Evolutionary conservation across 2,329 filamentous ascomycete species (phyloP).

Genomic region (Aureobasidium mangrovei): DNA sequence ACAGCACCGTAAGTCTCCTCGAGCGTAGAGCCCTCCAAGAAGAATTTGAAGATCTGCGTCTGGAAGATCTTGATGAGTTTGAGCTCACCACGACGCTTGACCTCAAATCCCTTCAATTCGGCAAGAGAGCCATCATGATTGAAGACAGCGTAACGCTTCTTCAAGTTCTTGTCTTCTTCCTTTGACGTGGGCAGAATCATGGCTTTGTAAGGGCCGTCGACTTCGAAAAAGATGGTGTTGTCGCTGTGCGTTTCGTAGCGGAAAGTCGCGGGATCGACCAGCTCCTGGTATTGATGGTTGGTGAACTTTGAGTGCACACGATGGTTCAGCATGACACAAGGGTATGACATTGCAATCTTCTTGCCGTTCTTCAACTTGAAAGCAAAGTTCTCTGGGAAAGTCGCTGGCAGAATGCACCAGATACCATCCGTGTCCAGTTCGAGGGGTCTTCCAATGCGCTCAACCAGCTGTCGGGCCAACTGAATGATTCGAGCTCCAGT

Average conservation of each 20-base stretch:
- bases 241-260: constrained; percentile 96
- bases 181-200: constrained; percentile 98
- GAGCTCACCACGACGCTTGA: constrained; percentile 93
- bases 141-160: constrained; percentile 98
- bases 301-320: constrained; percentile 91
- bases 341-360: constrained; percentile 93
- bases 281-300: constrained; percentile 92
- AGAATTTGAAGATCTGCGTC: constrained; percentile 98
- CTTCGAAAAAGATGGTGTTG: constrained; percentile 99
- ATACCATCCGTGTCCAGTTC: constrained; percentile 98
- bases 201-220: constrained; percentile 92
- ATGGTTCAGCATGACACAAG: constrained; percentile 98
- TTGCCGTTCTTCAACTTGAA: constrained; percentile 95
- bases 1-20: constrained; percentile 85
- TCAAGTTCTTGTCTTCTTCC: constrained; percentile 98
- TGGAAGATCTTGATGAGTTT: constrained; percentile 99
- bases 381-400: constrained; percentile 90
- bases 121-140: constrained; percentile 94
- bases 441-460: constrained; percentile 82
- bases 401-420: constrained; percentile 96
- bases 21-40: constrained; percentile 81
- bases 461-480: constrained; percentile 85
- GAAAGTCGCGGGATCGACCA: constrained; percentile 69
- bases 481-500: constrained; percentile 97
- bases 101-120: constrained; percentile 93